Percentiles rank a stretch among this genome's conserved stretches.
Evolutionary conservation across 768 basidiomycete species (phyloP).

Genomic region (Lactarius psammicola): DNA sequence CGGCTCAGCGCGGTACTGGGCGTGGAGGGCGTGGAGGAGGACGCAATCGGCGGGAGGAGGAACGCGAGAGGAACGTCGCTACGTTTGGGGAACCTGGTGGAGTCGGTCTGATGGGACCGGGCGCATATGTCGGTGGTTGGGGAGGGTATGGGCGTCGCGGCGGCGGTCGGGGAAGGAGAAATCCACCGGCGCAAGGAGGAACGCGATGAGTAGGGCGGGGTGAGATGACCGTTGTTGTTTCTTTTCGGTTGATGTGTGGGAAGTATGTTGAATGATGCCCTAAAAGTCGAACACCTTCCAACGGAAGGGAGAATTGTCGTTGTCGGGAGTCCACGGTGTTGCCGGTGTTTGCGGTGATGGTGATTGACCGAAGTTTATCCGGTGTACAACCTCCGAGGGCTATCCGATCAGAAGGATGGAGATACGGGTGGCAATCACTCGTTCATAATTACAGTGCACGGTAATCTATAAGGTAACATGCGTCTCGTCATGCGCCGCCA

Average conservation of each 20-base stretch:
- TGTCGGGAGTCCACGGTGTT: not conserved
- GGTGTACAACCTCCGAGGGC: not conserved
- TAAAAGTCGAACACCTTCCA: constrained; percentile 7
- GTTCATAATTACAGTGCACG: not conserved
- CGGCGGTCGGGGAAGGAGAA: constrained; percentile 43
- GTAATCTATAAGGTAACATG: not conserved
- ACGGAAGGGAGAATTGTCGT: not conserved
- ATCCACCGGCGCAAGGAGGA: constrained; percentile 30
- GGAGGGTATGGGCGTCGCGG: constrained; percentile 62
- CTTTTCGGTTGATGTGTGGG: not conserved
- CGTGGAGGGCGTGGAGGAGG: constrained; percentile 51
- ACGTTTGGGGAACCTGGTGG: constrained; percentile 88
- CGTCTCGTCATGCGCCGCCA: not conserved
- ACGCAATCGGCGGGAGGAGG: constrained; percentile 74
- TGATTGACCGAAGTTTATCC: not conserved
- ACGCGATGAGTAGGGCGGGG: constrained; percentile 12
- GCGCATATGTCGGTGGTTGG: constrained; percentile 77
- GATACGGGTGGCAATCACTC: not conserved
- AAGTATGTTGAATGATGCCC: constrained; percentile 2
- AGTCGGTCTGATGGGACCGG: constrained; percentile 73
- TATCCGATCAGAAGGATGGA: not conserved
- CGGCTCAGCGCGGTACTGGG: constrained; percentile 42
- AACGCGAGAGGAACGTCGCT: constrained; percentile 78
- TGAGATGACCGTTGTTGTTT: not conserved
- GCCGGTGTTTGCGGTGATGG: not conserved